Evolutionary conservation across 2,329 filamentous ascomycete genomes (phyloP).

Genomic region (Colletotrichum echinochloae): DNA sequence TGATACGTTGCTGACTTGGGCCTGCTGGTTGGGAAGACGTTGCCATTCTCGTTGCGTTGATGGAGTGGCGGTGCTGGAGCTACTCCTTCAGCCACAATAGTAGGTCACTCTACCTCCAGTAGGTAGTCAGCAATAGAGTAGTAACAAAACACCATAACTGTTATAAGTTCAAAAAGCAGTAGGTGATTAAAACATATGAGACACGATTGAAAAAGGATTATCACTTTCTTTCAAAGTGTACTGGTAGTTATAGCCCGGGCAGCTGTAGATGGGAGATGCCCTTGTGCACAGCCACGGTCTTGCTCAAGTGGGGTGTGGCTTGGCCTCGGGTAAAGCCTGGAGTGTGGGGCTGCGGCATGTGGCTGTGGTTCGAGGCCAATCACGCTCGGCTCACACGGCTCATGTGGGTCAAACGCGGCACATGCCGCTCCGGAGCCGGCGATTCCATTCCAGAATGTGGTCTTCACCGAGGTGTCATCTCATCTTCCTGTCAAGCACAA

Average conservation of each 20-base stretch:
- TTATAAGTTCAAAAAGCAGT: no score
- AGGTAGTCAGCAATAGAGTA: not conserved
- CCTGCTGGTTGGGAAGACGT: no score
- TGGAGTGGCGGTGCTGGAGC: no score
- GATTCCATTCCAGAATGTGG: conserved; percentile 1
- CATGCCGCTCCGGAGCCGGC: conserved; percentile 1
- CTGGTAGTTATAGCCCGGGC: not conserved
- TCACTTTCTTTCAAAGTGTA: not conserved
- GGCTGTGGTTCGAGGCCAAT: not conserved
- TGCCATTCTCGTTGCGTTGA: no score
- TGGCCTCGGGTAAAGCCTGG: accelerated
- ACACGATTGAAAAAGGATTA: no score
- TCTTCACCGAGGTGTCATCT: not conserved
- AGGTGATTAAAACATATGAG: no score
- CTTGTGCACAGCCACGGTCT: not conserved
- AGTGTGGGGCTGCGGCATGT: not conserved
- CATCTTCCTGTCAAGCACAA: not conserved
- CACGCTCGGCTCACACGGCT: not conserved
- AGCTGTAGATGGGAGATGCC: not conserved
- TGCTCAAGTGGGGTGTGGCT: not conserved
- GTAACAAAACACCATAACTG: not conserved
- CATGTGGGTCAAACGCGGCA: not conserved
- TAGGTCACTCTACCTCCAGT: not conserved
- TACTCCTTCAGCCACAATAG: no score
- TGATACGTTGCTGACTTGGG: no score